Evolutionary conservation across 257 asterid species (phyloP).

Genomic region (Solanum gracilifrons): DNA sequence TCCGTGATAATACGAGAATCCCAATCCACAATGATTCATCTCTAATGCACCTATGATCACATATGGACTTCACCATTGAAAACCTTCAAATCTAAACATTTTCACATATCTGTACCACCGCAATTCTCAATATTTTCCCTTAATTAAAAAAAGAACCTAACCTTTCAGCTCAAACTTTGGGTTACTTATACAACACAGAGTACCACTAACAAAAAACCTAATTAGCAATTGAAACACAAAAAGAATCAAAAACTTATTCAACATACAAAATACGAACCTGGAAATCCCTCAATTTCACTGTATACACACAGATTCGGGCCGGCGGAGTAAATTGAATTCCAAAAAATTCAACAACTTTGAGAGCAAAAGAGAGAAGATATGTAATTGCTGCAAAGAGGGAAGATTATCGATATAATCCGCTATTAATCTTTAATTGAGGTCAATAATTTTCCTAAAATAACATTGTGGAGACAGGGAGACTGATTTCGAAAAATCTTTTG

Average conservation of each 20-base stretch:
- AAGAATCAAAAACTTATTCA: background rate
- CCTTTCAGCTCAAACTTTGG: background rate
- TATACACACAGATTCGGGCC: background rate
- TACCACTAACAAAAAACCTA: background rate
- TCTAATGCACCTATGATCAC: background rate
- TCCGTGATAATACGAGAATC: constrained; percentile 20
- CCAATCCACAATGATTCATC: constrained; percentile 28
- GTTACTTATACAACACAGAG: background rate
- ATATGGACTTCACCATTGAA: background rate
- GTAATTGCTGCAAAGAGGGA: background rate
- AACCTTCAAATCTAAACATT: background rate
- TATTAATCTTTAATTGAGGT: background rate
- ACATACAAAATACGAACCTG: background rate
- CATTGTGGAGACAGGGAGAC: accelerated
- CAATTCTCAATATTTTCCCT: background rate
- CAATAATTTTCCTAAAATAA: too few relatives aligned
- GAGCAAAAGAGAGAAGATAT: background rate
- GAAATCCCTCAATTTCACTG: background rate
- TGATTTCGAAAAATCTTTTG: accelerated
- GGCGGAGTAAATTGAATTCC: background rate
- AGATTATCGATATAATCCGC: background rate
- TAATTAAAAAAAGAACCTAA: background rate
- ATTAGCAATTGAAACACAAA: background rate
- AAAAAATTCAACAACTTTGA: background rate
- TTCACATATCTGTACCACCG: background rate